Evolutionary conservation across 768 basidiomycete species (phyloP), one percentile per base, ranked within the genome.

Genomic region (Boletus eberwhitei): DNA sequence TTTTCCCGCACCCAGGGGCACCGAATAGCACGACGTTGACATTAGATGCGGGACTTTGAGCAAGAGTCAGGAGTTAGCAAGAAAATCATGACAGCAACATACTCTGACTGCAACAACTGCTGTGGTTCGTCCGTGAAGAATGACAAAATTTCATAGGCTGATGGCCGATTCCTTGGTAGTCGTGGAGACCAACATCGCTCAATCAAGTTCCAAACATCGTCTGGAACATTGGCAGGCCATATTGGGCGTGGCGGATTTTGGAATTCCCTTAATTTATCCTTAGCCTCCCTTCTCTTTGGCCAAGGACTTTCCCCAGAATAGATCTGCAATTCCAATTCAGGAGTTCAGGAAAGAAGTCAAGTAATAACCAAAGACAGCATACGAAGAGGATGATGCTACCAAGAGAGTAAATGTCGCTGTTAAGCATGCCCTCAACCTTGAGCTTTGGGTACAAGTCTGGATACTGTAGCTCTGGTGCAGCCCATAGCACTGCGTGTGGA

Each of bases 171-270:
- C 9, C 8, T 9, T 2, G 29, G 51, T 1, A 2, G 1, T 6
- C 8, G 32, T 7, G 50, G 54, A 19, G 54, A 54, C 54, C 54
- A 55, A 17, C 54, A 55, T 4, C 19, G 37, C 4, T 41, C 44
- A 32, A 55, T 35, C 19, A 55, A 41, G 7, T 24, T 4, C 54
- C 54, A 55, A 11, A 41, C 44, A 36, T 0, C 17, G 6, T 53
- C 44, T 1, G 43, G 44, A 26, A 55, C 22, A 32, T 12, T 32
- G 3, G 21, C 43, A 19, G 54, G 54, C 51, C 43, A 46, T 8
- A 2, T 2, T 14, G 54, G 54, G 9, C 43, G 51, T 1, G 19
- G 4, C 1, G 51, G 51, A 14, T 53, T 55, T 2, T 24, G 34
- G 24, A 40, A 12, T 21, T 22, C 3, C 38, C 35, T n/a, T 35